phyloP scores from a whole-genome alignment of 331 rosid genomes.

The Malus hybrid region DNA sequence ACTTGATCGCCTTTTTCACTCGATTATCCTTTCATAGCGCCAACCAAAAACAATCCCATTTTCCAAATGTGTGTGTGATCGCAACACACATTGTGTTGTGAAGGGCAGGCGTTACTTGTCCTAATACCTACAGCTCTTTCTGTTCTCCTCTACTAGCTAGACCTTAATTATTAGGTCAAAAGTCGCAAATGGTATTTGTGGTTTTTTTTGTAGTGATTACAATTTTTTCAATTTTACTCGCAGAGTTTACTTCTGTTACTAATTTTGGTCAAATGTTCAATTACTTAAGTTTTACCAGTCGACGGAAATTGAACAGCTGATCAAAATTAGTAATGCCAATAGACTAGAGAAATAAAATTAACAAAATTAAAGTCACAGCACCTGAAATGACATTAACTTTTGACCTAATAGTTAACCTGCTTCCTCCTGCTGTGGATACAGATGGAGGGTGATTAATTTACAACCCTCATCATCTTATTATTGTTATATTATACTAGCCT shows the following conservation, averaged over 20 bases:
- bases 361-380: too few species aligned
- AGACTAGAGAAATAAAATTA: too few species aligned
- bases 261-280: too few species aligned
- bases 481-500: too few species aligned
- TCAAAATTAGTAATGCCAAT: too few species aligned
- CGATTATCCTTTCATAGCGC: background rate
- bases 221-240: too few species aligned
- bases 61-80: background rate
- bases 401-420: background rate
- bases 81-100: background rate
- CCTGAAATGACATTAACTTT: too few species aligned
- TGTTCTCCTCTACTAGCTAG: background rate
- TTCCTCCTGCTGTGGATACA: background rate
- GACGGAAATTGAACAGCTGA: too few species aligned
- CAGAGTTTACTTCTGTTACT: too few species aligned
- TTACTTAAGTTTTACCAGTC: too few species aligned
- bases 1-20: slow-evolving; percentile 3
- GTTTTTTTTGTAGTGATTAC: too few species aligned
- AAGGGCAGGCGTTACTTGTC: background rate
- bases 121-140: background rate
- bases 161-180: background rate
- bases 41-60: background rate
- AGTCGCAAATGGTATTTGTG: too few species aligned
- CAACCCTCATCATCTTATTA: background rate
- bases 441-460: background rate